Evolutionary conservation across 805 yeast genomes (phyloP), one percentile per base, ranked within the genome.

Genomic region (Wickerhamiella lipophila): DNA sequence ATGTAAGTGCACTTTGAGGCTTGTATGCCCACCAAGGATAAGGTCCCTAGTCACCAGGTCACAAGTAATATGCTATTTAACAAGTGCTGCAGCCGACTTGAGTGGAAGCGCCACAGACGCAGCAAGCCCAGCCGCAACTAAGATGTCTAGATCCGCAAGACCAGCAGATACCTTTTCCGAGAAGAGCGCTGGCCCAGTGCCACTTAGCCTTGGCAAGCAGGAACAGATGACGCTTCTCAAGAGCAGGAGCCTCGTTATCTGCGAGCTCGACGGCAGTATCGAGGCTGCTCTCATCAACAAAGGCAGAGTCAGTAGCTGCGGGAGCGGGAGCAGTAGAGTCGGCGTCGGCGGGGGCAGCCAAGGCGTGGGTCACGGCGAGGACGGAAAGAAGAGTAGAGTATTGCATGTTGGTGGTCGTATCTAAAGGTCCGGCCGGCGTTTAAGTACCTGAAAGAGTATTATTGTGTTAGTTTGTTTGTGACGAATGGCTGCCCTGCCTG

Each of bases 31-130:
- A n/a, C n/a, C n/a, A n/a, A n/a, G 26, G 8, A 23, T 23, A 23
- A 8, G 26, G 8, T 5, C 5, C 26, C 26, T 23, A 23, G 7
- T 23, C 26, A 6, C n/a, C n/a, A n/a, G n/a, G 8, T 23, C 26
- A 8, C 26, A 23, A 8, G 26, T 23, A 23, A 23, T 23, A 23
- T 6, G 26, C 26, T 15, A 3, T 22, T 38, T 38, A 38, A 22
- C 42, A 38, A 19, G 42, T 11, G 26, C 26, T 22, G 26, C 42
- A 38, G 3, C n/a, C 9, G 12, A 38, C 26, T 6, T 19, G 11
- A 16, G 42, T 38, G 5, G 42, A n/a, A 18, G 45, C 45, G 18
- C 45, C 45, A 23, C 45, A 42, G 36, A 18, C 15, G 45, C 45
- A 42, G 45, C 45, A 42, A 16, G 45, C 15, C 12, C 5, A 4